Base-by-base conservation (phyloP, 176 grass and related monocot species). In the Zoysia japonica region DNA sequence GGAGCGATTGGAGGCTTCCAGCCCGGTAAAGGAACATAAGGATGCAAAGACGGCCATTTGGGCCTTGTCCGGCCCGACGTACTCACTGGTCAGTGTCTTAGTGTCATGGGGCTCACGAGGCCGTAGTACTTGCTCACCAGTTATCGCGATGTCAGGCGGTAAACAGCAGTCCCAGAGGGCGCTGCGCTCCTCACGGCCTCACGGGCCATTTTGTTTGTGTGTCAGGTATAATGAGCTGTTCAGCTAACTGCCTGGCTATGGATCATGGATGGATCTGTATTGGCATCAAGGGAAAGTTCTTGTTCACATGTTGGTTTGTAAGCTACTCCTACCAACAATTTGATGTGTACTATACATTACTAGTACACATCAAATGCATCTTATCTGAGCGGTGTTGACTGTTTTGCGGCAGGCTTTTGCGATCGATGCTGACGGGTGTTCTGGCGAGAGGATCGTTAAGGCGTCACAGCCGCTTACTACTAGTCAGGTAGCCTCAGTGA, bases 271-370 rank as follows among this genome's bases (percentile, higher is more conserved):
- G 72, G 12, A 65, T 68, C 9, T 84, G 55, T 82, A 56, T 49
- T 85, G 87, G 71, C 87, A 85, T 81, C 19, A 44, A 40, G 19
- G n/a, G 36, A 43, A 61, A 46, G 75, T 11, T 77, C 36, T 39
- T 67, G 73, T 13, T 65, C 46, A 69, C 39, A 37, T 76, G 4
- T 71, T 28, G 17, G 39, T 37, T 9, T 78, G 55, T 39, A n/a
- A 37, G 19, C 10, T 48, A 16, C 53, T 16, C 4, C 28, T 28
- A 28, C 0, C 0, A 28, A 28, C 28, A 28, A 28, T 28, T 4
- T 68, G 39, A 6, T 53, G 28, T 28, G 28, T 28, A 28, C 5
- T 62, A 17, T 39, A 6, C 28, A 28, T 28, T 28, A 28, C 28
- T 28, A 28, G 28, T 38, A 3, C 0, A 19, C 56, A n/a, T 68